Conservation (phyloP, 768 basidiomycete genomes). For the Phanerochaete carnosa region DNA sequence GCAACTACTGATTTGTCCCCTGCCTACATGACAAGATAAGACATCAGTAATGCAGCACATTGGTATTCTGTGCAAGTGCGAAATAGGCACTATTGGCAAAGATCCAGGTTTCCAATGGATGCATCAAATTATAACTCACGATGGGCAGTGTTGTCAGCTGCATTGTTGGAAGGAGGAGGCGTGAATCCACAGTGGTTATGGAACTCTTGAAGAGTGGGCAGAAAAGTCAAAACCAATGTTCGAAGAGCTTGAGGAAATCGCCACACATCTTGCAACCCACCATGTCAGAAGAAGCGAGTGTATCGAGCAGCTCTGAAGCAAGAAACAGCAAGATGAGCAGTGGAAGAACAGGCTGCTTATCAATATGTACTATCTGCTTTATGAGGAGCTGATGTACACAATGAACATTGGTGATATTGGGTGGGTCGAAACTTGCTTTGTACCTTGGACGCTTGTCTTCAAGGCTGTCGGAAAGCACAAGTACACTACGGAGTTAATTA, state of each 20-base stretch:
- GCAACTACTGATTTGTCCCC: constrained; percentile 9
- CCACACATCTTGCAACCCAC: constrained; percentile 17
- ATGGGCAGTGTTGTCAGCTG: not conserved
- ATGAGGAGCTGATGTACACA: constrained; percentile 35
- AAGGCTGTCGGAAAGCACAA: constrained; percentile 29
- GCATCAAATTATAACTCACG: constrained; percentile 28
- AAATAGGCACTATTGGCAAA: constrained; percentile 20
- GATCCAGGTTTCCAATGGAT: constrained; percentile 28
- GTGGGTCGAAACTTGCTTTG: constrained; percentile 24
- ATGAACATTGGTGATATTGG: constrained; percentile 32
- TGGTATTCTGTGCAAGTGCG: constrained; percentile 20
- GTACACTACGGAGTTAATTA: constrained; percentile 23
- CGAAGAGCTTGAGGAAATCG: constrained; percentile 23
- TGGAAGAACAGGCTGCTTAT: constrained; percentile 31
- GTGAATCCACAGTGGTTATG: not conserved
- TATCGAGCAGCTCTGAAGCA: constrained; percentile 6
- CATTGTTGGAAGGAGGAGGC: constrained; percentile 29
- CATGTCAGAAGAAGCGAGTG: constrained; percentile 14
- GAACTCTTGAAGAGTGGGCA: constrained; percentile 29
- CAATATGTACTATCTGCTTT: constrained; percentile 35
- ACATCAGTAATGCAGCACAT: constrained; percentile 14
- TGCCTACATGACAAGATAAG: constrained; percentile 10
- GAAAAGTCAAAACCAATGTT: constrained; percentile 23
- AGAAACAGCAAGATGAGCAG: constrained; percentile 25
- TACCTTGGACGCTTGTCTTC: constrained; percentile 29